A percentile compares a stretch with the other conserved stretches of the same genome.
Conservation (phyloP, 345 rosid species). For the Citrus australasica region DNA sequence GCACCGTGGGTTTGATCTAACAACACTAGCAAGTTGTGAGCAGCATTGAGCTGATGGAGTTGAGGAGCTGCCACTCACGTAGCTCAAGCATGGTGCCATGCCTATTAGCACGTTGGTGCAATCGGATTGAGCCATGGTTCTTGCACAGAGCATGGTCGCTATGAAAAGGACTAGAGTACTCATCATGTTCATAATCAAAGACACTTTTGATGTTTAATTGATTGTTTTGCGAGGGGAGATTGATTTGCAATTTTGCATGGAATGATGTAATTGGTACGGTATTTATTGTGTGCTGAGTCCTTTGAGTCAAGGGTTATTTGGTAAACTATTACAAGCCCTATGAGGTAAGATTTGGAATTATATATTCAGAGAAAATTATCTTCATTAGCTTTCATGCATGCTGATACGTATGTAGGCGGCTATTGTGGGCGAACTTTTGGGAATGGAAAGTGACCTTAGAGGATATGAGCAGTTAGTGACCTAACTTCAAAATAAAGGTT, state of each 20-base stretch:
- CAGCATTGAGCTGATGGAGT: slow-evolving; percentile 56
- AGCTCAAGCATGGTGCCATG: slow-evolving; percentile 46
- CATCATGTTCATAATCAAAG: slow-evolving; percentile 13
- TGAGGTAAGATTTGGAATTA: slow-evolving; percentile 8
- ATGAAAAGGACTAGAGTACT: slow-evolving; percentile 4
- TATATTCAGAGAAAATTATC: background rate
- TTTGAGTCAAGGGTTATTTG: background rate
- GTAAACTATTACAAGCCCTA: slow-evolving; percentile 4
- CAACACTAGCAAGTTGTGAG: slow-evolving; percentile 49
- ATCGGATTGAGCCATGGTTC: slow-evolving; percentile 34
- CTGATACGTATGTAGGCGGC: background rate
- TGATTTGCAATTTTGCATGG: background rate
- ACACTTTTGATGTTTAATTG: slow-evolving; percentile 10
- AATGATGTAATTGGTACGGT: background rate
- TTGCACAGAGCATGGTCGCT: slow-evolving; percentile 22
- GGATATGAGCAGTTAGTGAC: slow-evolving; percentile 6
- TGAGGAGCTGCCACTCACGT: slow-evolving; percentile 34
- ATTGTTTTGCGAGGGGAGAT: background rate
- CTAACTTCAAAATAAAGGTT: background rate
- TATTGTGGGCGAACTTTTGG: background rate
- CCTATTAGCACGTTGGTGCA: slow-evolving; percentile 40
- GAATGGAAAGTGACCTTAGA: background rate
- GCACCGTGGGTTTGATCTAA: slow-evolving; percentile 45
- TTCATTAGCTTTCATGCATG: background rate
- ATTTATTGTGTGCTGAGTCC: background rate